Conservation (phyloP, 805 yeast genomes). For the Metschnikowia dekortorum region DNA sequence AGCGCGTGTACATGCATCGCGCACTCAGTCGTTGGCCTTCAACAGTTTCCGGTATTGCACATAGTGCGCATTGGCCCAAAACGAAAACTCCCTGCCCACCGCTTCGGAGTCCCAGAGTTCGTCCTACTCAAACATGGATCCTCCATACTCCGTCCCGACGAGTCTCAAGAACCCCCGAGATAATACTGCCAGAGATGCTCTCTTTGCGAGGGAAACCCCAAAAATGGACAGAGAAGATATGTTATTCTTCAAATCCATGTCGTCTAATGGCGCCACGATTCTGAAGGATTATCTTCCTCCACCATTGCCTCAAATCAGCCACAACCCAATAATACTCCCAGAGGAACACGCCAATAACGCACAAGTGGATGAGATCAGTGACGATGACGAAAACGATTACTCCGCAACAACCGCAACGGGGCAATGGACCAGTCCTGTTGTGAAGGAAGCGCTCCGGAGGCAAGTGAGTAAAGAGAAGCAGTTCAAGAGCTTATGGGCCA, state of each 20-base stretch:
- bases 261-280: slow-evolving; percentile 6
- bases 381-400: slow-evolving; percentile 2
- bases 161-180: neutral
- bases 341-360: neutral
- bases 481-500: slow-evolving; percentile 27
- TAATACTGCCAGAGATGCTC: neutral
- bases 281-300: slow-evolving; percentile 14
- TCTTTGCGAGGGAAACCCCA: neutral
- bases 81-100: neutral
- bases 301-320: slow-evolving; percentile 5
- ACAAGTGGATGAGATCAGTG: slow-evolving; percentile 4
- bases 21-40: too few relatives aligned
- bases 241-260: slow-evolving; percentile 5
- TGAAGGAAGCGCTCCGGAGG: slow-evolving; percentile 41
- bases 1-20: too few relatives aligned
- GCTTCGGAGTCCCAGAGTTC: neutral
- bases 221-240: slow-evolving; percentile 1
- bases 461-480: slow-evolving; percentile 41
- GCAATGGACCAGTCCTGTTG: slow-evolving; percentile 41
- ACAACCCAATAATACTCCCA: slow-evolving; percentile 10
- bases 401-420: slow-evolving; percentile 10
- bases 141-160: neutral
- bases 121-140: neutral
- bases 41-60: neutral
- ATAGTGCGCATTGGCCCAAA: neutral